Base-by-base conservation (phyloP, 2,329 filamentous ascomycete species). In the Fusarium siculi region DNA sequence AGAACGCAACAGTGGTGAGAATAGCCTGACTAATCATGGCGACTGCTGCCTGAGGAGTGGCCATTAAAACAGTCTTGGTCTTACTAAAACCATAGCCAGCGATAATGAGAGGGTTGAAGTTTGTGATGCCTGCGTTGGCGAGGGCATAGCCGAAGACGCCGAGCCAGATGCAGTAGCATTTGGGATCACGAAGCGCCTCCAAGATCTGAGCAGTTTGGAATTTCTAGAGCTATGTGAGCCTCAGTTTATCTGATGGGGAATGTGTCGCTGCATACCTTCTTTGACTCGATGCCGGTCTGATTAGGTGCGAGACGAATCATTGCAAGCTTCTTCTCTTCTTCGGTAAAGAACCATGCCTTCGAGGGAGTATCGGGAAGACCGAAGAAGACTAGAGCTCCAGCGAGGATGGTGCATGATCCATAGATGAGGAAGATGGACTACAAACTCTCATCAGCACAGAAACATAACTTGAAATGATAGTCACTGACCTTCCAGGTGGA, bases 91-190 rank as follows among this genome's bases (percentile, higher is more conserved):
- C 81, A n/a, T 79, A 81, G 69, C 89, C 89, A 66, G 91, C 91
- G 39, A 91, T 83, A 70, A 93, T 90, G 43, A 90, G 83, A 53
- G 89, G 82, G 72, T 85, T 85, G 74, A 90, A 85, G 76, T 90
- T 86, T 79, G 93, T 92, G 77, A 93, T 88, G 78, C 92, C 92
- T 59, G 90, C 89, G 68, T 93, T 90, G 53, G 91, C 90, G 28
- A 93, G 85, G 23, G 91, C 91, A 74, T 92, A 88, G 80, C 89
- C 91, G 34, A 93, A 68, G 1, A 76, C 76, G 3, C 75, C 66
- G 2, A 76, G 44, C 54, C 76, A 79, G 9, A 77, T 70, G 21
- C 77, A 74, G 57, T 76, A 80, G 46, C 71, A 77, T 8, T 77
- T 77, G 0, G 73, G 73, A 8, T 74, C 73, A 1, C 47, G 50